Conservation (phyloP, 1,284 basidiomycete genomes). For the Naganishia cerealis region DNA sequence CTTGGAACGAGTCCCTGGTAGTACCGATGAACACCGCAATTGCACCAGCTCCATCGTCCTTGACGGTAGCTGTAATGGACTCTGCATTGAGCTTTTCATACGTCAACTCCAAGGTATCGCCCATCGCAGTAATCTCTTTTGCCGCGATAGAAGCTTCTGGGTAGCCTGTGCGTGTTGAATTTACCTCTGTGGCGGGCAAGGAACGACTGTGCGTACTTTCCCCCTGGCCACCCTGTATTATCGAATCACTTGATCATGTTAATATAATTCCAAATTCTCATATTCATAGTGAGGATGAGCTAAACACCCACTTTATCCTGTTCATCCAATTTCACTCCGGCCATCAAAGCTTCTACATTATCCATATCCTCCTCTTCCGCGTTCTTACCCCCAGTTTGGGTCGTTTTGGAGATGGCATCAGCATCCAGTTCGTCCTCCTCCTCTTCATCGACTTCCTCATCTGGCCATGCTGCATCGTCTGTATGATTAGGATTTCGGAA, state of each 20-base stretch:
- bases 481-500: conserved; percentile 63
- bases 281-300: neutral
- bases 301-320: conserved; percentile 21
- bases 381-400: no score
- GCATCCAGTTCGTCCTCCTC: conserved; percentile 34
- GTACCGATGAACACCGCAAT: conserved; percentile 72
- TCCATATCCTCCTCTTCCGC: conserved; percentile 31
- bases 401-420: neutral
- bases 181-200: neutral
- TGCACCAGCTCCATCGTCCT: conserved; percentile 67
- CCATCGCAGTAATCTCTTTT: conserved; percentile 46
- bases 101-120: conserved; percentile 63
- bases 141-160: conserved; percentile 31
- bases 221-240: neutral
- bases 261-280: neutral
- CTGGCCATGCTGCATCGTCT: conserved; percentile 40
- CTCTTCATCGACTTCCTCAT: conserved; percentile 40
- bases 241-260: neutral
- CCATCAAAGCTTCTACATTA: conserved; percentile 33
- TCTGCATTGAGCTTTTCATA: conserved; percentile 62
- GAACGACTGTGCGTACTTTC: neutral
- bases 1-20: conserved; percentile 64
- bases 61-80: conserved; percentile 63
- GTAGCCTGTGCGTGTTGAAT: neutral
- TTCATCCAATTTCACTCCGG: conserved; percentile 27